These are phyloP conservation scores for Penicillium robsamsonii DNA, from an alignment of 495 filamentous ascomycete genomes.

Conservation along the genomic window DNA sequence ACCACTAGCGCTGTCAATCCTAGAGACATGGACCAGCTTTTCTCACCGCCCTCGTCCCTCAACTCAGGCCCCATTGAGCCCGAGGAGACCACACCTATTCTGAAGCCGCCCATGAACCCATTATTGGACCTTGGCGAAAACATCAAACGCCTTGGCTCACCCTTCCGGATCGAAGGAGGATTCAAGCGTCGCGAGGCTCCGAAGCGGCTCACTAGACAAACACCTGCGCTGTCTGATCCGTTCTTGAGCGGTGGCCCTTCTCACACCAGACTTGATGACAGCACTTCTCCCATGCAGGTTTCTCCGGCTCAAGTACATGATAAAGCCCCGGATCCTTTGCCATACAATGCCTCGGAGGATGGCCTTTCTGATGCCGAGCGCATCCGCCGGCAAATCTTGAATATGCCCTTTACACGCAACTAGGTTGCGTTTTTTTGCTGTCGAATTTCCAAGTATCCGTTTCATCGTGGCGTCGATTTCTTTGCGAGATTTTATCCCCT, in stretches of 20 bases:
- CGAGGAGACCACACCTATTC: constrained; percentile 26
- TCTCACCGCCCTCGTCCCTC: constrained; percentile 47
- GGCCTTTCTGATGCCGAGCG: constrained; percentile 49
- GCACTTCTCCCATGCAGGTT: constrained; percentile 20
- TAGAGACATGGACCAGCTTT: constrained; percentile 45
- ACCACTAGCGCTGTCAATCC: constrained; percentile 44
- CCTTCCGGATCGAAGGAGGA: constrained; percentile 43
- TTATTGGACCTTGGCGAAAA: constrained; percentile 38
- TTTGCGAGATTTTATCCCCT: constrained; percentile 21
- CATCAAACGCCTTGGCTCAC: constrained; percentile 52
- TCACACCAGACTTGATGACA: constrained; percentile 8
- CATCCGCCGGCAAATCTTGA: constrained; percentile 46
- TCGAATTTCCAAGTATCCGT: constrained; percentile 14
- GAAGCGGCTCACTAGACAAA: constrained; percentile 32
- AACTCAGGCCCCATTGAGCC: constrained; percentile 34
- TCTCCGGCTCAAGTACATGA: constrained; percentile 21
- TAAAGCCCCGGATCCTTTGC: constrained; percentile 22
- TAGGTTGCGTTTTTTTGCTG: constrained; percentile 24
- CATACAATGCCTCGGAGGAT: constrained; percentile 39
- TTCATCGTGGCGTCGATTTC: constrained; percentile 21
- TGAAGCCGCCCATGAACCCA: constrained; percentile 30
- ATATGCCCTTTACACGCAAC: constrained; percentile 37
- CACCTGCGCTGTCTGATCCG: constrained; percentile 45
- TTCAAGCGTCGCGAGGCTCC: constrained; percentile 30
- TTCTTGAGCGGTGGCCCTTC: constrained; percentile 33